Evolutionary conservation across 768 basidiomycete genomes (phyloP), one percentile per base, ranked within the genome.

Genomic region (Galerina sulciceps): DNA sequence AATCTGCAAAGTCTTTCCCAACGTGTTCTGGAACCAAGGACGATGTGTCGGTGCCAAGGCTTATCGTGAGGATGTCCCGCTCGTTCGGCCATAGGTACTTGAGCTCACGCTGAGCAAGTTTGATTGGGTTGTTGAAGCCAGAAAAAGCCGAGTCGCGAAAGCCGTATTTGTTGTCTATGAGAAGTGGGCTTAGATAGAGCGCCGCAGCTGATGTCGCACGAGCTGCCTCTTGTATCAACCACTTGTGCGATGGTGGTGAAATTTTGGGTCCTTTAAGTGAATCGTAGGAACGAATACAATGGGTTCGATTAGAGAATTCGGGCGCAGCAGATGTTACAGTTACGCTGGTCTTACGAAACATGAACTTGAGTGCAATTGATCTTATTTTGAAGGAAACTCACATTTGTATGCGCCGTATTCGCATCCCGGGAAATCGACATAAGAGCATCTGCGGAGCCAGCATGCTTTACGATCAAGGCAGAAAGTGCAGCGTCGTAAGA

Each of bases 121-220:
- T 56, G 13, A 62, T 52, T 1, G 69, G 69, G 41, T 65, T 69
- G 42, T 67, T 68, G 53, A 67, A 70, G 0, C 69, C 71, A 31
- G 66, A 64, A 47, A 67, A 66, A 1, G 65, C 67, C 0, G 69
- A 53, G 45, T 70, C 71, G 3, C 60, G 62, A 56, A 66, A 72
- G 43, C 60, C 58, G 40, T 63, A 56, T 38, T 54, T 61, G n/a
- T 60, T 53, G 22, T 61, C 35, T 35, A 65, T 13, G 8, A 50
- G 45, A 10, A 63, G 17, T 6, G 69, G 63, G 8, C 60, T 44
- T 40, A 72, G 42, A 44, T 60, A 69, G 11, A 67, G 37, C 1
- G 59, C 57, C 2, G 67, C 64, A 10, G 67, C 62, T 6, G 64
- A 31, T 4, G 65, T 61, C 17, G 65, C 67, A 17, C 59, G 57